These are phyloP conservation scores for Zymoseptoria passerinii DNA, from an alignment of 2,329 filamentous ascomycete species.

Conservation along the genomic window DNA sequence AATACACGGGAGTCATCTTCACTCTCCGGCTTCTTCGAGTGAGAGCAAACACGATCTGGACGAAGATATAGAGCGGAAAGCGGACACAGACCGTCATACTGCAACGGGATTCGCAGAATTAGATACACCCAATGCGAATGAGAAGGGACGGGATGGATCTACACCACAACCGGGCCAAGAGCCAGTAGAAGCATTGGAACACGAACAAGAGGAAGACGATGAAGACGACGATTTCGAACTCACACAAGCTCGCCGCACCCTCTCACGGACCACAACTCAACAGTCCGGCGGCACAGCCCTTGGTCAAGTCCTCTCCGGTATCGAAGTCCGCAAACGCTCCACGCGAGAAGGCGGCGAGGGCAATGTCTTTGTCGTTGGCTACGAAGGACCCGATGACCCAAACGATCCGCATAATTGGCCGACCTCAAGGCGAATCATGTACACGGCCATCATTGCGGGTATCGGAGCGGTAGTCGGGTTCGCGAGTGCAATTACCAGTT, in stretches of 20 bases:
- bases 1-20: constrained; percentile 1
- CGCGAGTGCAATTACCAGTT: constrained; percentile 47
- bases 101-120: background rate
- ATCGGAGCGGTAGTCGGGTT: constrained; percentile 46
- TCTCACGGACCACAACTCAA: constrained; percentile 25
- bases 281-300: constrained; percentile 28
- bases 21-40: constrained; percentile 10
- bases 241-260: constrained; percentile 13
- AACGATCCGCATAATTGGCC: constrained; percentile 34
- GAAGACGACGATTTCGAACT: constrained; percentile 19
- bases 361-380: constrained; percentile 34
- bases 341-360: constrained; percentile 31
- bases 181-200: constrained; percentile 9
- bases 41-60: constrained; percentile 19
- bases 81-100: background rate
- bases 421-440: constrained; percentile 22
- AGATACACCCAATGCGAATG: background rate
- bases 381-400: constrained; percentile 30
- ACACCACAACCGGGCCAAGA: constrained; percentile 1
- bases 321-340: constrained; percentile 29
- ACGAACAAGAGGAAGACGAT: constrained; percentile 19
- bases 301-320: constrained; percentile 30
- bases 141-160: background rate
- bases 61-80: constrained; percentile 8
- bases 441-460: constrained; percentile 28